phyloP scores from a whole-genome alignment of 805 yeast species.

The Yarrowia sp. region DNA sequence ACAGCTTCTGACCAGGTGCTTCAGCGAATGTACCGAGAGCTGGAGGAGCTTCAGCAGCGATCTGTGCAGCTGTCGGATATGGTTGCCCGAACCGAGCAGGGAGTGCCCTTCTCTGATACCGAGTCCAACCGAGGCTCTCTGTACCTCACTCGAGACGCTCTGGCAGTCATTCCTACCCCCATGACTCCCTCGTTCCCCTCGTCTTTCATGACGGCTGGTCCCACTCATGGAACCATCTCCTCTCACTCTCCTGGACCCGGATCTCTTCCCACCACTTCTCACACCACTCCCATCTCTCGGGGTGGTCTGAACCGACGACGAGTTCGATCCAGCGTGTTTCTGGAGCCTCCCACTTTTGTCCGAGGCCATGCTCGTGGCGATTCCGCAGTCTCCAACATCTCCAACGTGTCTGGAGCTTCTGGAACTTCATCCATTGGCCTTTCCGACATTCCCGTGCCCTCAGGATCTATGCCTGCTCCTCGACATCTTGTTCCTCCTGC shows the following conservation, averaged over 20 bases:
- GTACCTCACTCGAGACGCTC: slow-evolving; percentile 13
- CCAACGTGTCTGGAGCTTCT: slow-evolving; percentile 1
- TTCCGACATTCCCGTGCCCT: slow-evolving; percentile 28
- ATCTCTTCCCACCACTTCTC: slow-evolving; percentile 32
- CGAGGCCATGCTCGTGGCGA: slow-evolving; percentile 10
- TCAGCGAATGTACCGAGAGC: slow-evolving; percentile 44
- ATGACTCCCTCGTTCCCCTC: slow-evolving; percentile 27
- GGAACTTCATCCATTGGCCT: slow-evolving; percentile 18
- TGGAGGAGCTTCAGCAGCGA: slow-evolving; percentile 43
- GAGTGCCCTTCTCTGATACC: slow-evolving; percentile 10
- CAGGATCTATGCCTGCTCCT: slow-evolving; percentile 25
- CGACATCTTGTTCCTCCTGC: slow-evolving; percentile 36
- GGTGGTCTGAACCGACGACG: slow-evolving; percentile 34
- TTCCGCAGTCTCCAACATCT: slow-evolving; percentile 14
- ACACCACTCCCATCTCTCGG: slow-evolving; percentile 18
- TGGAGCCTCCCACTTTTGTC: slow-evolving; percentile 13
- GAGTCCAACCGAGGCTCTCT: slow-evolving; percentile 11
- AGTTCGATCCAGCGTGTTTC: slow-evolving; percentile 5
- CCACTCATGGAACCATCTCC: slow-evolving; percentile 22
- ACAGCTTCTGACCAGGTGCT: slow-evolving; percentile 41
- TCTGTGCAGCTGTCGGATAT: slow-evolving; percentile 42
- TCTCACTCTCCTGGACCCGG: neutral
- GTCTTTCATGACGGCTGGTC: slow-evolving; percentile 15
- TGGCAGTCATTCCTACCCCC: slow-evolving; percentile 23
- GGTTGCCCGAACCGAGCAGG: slow-evolving; percentile 38